A percentile compares a stretch with the other conserved stretches of the same genome.
phyloP scores from a whole-genome alignment of 306 rosid species.

The Begonia loranthoides region DNA sequence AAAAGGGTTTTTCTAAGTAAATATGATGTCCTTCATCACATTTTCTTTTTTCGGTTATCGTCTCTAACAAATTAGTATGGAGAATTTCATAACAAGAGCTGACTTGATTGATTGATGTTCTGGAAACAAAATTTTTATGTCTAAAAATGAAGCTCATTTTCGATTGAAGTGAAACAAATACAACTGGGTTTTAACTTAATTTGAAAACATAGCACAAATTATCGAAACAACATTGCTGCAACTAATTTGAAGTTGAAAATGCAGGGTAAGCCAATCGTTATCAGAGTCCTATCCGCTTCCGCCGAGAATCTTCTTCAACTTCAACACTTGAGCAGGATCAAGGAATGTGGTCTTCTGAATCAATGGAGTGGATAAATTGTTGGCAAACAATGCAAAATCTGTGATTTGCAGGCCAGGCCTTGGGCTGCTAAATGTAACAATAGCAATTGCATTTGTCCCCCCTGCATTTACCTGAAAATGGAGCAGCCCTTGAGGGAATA shows the following conservation, averaged over 20 bases:
- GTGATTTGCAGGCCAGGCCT: conserved; percentile 74
- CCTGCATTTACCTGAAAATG: conserved; percentile 56
- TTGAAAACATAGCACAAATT: no score
- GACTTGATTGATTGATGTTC: no score
- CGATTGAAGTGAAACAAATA: no score
- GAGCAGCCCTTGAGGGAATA: conserved; percentile 75
- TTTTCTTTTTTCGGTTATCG: no score
- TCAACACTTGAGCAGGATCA: conserved; percentile 42
- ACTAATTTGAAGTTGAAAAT: conserved; percentile 3
- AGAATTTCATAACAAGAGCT: no score
- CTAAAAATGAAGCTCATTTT: no score
- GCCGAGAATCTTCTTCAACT: conserved; percentile 80
- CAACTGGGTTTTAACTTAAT: no score
- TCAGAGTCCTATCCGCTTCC: conserved; percentile 30
- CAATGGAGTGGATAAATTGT: conserved; percentile 37
- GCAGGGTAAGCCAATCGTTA: not conserved
- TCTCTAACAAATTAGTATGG: no score
- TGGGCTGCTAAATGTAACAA: conserved; percentile 45
- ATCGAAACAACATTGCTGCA: not conserved
- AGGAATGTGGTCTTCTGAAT: conserved; percentile 48
- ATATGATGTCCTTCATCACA: no score
- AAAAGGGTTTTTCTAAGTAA: no score
- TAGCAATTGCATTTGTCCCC: conserved; percentile 21
- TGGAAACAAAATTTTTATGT: no score
- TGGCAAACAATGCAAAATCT: conserved; percentile 64